Conservation (phyloP, 768 basidiomycete species). For the Rubroboletus pulcherrimus region DNA sequence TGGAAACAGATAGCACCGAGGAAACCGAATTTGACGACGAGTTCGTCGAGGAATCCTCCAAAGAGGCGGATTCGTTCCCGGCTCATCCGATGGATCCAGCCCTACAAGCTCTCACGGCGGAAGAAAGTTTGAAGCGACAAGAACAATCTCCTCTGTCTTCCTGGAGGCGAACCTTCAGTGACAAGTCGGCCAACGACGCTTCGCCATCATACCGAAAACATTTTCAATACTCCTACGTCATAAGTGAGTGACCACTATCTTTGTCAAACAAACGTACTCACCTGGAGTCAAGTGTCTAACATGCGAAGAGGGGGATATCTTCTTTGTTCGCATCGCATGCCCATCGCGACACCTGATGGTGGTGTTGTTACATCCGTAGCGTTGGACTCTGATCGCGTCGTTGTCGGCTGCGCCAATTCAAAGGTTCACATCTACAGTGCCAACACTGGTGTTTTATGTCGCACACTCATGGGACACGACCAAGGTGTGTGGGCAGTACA, state of each 20-base stretch:
- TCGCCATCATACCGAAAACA: conserved; percentile 55
- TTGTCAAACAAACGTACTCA: neutral
- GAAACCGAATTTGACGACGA: conserved; percentile 29
- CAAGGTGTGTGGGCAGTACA: conserved; percentile 91
- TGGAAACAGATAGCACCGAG: conserved; percentile 14
- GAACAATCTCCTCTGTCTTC: conserved; percentile 23
- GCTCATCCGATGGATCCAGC: conserved; percentile 39
- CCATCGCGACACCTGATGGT: conserved; percentile 39
- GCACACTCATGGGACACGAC: conserved; percentile 81
- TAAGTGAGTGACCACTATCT: conserved; percentile 44
- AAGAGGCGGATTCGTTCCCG: conserved; percentile 33
- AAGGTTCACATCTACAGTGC: conserved; percentile 86
- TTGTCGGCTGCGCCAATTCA: conserved; percentile 83
- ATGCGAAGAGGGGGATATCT: conserved; percentile 76
- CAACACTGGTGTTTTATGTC: conserved; percentile 65
- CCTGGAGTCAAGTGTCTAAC: conserved; percentile 54
- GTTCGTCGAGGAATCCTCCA: conserved; percentile 30
- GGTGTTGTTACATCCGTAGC: conserved; percentile 87
- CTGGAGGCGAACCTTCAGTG: conserved; percentile 19
- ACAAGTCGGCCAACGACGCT: neutral
- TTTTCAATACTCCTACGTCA: conserved; percentile 71
- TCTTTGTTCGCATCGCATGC: conserved; percentile 59
- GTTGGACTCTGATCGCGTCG: conserved; percentile 77
- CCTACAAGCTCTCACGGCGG: conserved; percentile 36
- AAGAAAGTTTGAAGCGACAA: conserved; percentile 28